Conservation (phyloP, 2,329 filamentous ascomycete species). For the Fusarium sp. region DNA sequence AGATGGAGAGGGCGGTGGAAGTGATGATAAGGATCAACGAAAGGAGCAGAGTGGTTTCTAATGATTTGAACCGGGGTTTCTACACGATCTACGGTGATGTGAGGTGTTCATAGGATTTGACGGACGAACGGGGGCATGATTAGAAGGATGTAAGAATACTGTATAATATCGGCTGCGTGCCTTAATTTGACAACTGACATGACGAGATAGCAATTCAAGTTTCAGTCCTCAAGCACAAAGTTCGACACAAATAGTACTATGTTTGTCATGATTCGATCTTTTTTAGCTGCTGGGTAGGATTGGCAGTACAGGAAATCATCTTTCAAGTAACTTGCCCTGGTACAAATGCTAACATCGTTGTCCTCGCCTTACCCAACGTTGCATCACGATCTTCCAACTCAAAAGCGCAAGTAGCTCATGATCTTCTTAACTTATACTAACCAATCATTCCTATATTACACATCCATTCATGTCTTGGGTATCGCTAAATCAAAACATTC, state of each 20-base stretch:
- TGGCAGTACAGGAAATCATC: too few species aligned
- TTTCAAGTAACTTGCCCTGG: too few species aligned
- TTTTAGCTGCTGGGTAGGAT: too few species aligned
- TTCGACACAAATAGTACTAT: too few species aligned
- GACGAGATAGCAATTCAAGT: neutral
- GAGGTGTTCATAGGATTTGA: constrained; percentile 5
- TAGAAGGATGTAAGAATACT: constrained; percentile 28
- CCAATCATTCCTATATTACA: constrained; percentile 38
- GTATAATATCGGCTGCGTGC: constrained; percentile 16
- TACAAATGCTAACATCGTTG: too few species aligned
- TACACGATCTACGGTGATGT: neutral
- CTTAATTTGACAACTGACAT: constrained; percentile 9
- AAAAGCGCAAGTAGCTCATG: neutral
- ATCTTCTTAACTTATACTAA: constrained; percentile 5
- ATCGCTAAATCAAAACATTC: constrained; percentile 49
- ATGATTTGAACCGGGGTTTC: neutral
- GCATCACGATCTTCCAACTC: neutral
- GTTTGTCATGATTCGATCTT: too few species aligned
- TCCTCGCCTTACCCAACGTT: neutral
- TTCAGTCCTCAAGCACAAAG: neutral
- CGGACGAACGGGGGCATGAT: neutral
- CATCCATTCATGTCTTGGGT: constrained; percentile 48
- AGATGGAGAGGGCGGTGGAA: constrained; percentile 47
- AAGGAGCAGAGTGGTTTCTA: constrained; percentile 68
- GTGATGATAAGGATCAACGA: constrained; percentile 52